Base-by-base conservation (phyloP, 148 eudicot genomes). In the Rhododendron henanense region DNA sequence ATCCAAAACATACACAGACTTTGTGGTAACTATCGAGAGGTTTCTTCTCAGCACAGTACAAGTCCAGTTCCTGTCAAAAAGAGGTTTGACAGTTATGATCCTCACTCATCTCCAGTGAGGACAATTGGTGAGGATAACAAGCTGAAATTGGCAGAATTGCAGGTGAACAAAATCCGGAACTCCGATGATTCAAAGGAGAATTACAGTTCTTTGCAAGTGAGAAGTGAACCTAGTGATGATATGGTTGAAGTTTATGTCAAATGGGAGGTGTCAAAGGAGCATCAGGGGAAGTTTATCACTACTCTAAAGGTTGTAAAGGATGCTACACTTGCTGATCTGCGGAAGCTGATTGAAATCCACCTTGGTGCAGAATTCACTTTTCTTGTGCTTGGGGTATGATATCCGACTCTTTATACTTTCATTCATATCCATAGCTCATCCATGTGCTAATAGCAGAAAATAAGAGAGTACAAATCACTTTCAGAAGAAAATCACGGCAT, bases 231-330 rank as follows among this genome's bases (percentile, higher is more conserved):
- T n/a, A 25, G 81, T 74, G 94, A 83, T 80, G 90, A 86, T 78
- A 59, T 89, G 82, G 87, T 94, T 87, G 94, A 95, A 81, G 92
- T 96, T 6, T 89, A 90, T 83, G 96, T 94, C 44, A 96, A 96
- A 87, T 96, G 99, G 99, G 99, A 96, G 84, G 96, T 92, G 18
- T 93, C 98, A 41, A 93, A 91, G 89, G 98, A 93, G 33, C 90
- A 93, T 85, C 88, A 90, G 1, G 98, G 96, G 13, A 94, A 96
- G 73, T 85, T 91, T 45, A 92, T 96, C 78, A 89, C 91, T 44
- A 94, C 89, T 39, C 86, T 95, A n/a, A 95, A 93, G 89, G 88
- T 94, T 83, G 90, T 65, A 33, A 92, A 94, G 37, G 96, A 94
- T 85, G 93, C 96, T 4, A 93, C 91, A 79, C 94, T 96, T 61